Conservation (phyloP, 148 eudicot genomes). For the Drosera capensis region DNA sequence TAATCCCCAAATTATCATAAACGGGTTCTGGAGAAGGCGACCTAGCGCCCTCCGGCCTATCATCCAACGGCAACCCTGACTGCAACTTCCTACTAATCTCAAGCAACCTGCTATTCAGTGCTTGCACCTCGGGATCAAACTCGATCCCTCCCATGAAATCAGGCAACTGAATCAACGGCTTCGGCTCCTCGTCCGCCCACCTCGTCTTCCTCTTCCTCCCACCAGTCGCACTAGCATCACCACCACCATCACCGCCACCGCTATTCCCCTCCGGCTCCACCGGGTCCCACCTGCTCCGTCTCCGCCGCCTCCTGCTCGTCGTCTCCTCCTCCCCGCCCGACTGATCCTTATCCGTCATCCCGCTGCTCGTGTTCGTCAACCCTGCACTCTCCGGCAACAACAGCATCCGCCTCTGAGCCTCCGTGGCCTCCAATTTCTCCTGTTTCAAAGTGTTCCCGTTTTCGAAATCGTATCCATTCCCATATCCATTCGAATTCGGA, state of each 20-base stretch:
- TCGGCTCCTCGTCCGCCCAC: conserved; percentile 76
- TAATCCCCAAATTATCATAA: conserved; percentile 67
- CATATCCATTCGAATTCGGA: conserved; percentile 3
- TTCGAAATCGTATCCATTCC: not conserved
- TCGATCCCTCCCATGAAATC: conserved; percentile 91
- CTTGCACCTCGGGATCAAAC: conserved; percentile 66
- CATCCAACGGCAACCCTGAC: conserved; percentile 57
- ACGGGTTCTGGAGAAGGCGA: conserved; percentile 90
- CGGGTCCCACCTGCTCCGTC: conserved; percentile 86
- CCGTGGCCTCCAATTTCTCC: not conserved
- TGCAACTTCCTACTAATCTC: conserved; percentile 69
- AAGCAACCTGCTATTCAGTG: conserved; percentile 43
- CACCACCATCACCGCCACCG: conserved; percentile 11
- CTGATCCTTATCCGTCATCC: conserved; percentile 29
- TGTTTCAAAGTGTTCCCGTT: conserved; percentile 8
- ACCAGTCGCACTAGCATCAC: conserved; percentile 10
- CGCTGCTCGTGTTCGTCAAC: conserved; percentile 30
- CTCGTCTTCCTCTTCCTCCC: conserved; percentile 59
- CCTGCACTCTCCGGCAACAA: conserved; percentile 25
- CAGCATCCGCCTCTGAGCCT: conserved; percentile 12
- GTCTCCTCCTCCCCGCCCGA: conserved; percentile 81
- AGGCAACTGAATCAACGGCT: conserved; percentile 51
- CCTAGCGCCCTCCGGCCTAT: conserved; percentile 71
- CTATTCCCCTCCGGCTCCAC: conserved; percentile 15
- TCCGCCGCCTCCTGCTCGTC: conserved; percentile 39